These are phyloP conservation scores for Arthrobotrys pseudoclavata DNA, from an alignment of 2,329 filamentous ascomycete genomes.

Conservation along the genomic window DNA sequence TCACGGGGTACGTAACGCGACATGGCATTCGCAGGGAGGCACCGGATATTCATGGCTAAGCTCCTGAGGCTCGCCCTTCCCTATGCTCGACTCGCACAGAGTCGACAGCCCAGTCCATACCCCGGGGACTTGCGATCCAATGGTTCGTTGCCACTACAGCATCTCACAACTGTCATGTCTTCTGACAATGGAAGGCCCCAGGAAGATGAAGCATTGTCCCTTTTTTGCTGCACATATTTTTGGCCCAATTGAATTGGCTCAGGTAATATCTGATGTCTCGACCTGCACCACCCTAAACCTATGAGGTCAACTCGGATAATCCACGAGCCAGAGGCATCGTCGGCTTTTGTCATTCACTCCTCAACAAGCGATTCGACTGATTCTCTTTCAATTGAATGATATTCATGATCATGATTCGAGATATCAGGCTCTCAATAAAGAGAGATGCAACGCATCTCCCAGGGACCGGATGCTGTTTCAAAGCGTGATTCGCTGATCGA, in stretches of 20 bases:
- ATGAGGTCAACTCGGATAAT: slow-evolving; percentile 54
- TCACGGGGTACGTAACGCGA: slow-evolving; percentile 53
- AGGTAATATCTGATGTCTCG: slow-evolving; percentile 38
- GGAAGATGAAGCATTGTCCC: slow-evolving; percentile 37
- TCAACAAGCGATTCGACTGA: slow-evolving; percentile 37
- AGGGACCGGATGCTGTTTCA: slow-evolving; percentile 58
- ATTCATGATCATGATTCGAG: slow-evolving; percentile 39
- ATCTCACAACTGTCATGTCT: slow-evolving; percentile 57
- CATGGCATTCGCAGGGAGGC: slow-evolving; percentile 20
- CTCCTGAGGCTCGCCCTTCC: slow-evolving; percentile 35
- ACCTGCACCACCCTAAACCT: slow-evolving; percentile 42
- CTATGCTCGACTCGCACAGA: slow-evolving; percentile 33
- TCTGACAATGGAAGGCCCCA: slow-evolving; percentile 59
- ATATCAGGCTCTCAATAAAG: slow-evolving; percentile 37
- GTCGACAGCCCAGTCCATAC: slow-evolving; percentile 29
- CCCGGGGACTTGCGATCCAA: slow-evolving; percentile 51
- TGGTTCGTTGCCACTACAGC: slow-evolving; percentile 59
- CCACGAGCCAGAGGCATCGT: slow-evolving; percentile 33
- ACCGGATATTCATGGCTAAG: slow-evolving; percentile 32
- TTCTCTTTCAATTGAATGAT: slow-evolving; percentile 24
- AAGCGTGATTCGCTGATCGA: slow-evolving; percentile 59
- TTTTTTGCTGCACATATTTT: slow-evolving; percentile 40
- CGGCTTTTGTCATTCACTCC: slow-evolving; percentile 30
- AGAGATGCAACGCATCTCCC: slow-evolving; percentile 52
- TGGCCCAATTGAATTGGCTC: slow-evolving; percentile 48